A percentile compares a stretch with the other conserved stretches of the same genome.
phyloP scores from a whole-genome alignment of 495 filamentous ascomycete genomes.

The Aspergillus cristatus region DNA sequence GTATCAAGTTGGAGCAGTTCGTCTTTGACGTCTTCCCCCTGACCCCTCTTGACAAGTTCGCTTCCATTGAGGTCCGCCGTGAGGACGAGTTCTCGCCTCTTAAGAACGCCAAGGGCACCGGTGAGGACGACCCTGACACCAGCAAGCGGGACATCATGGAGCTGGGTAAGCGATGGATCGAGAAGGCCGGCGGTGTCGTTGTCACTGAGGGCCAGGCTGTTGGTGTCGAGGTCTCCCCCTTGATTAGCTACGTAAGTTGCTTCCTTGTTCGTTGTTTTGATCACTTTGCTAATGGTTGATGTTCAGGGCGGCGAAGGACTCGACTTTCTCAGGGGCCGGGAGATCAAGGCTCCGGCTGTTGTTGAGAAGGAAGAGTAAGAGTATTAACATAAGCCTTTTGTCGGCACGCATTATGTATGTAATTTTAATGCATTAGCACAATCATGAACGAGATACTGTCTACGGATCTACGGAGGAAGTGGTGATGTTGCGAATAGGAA shows the following conservation, averaged over 20 bases:
- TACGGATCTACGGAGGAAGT: no score
- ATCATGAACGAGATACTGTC: no score
- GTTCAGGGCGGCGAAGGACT: constrained; percentile 82
- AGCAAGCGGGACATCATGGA: constrained; percentile 80
- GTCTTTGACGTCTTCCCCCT: constrained; percentile 98
- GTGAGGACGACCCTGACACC: constrained; percentile 90
- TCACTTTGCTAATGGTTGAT: constrained; percentile 11
- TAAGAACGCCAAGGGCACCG: constrained; percentile 88
- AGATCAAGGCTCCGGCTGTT: constrained; percentile 66
- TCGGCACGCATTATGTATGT: no score
- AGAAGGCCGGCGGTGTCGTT: constrained; percentile 68
- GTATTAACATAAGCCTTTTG: no score
- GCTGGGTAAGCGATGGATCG: constrained; percentile 77
- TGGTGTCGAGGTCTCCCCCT: constrained; percentile 85
- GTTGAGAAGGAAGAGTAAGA: constrained; percentile 61
- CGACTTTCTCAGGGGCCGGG: constrained; percentile 60
- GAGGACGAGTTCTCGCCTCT: constrained; percentile 98
- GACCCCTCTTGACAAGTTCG: constrained; percentile 80
- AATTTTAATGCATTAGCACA: background rate
- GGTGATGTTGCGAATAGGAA: no score
- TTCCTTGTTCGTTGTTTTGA: constrained; percentile 4
- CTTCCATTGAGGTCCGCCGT: constrained; percentile 87
- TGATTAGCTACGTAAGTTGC: constrained; percentile 90
- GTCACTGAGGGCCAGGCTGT: constrained; percentile 53
- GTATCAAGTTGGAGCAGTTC: constrained; percentile 98